Evolutionary conservation across 192 early-diverging fungal genomes (phyloP), one percentile per base, ranked within the genome.

Genomic region (Linnemannia schmuckeri): DNA sequence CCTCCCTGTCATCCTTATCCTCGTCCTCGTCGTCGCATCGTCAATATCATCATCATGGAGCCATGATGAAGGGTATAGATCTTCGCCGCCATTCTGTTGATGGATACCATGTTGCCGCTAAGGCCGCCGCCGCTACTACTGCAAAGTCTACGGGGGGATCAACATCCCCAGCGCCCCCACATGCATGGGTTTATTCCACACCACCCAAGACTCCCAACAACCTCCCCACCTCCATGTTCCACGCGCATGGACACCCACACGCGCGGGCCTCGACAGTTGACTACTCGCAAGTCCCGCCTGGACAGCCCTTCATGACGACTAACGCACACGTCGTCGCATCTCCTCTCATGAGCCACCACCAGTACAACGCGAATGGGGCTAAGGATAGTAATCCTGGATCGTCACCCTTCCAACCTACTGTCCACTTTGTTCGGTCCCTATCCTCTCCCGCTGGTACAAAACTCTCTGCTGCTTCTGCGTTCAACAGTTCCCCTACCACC

Each of bases 271-370:
- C 74, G 70, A 42, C 77, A 78, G 35, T 37, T 8, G 30, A 72
- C n/a, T 42, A 44, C 41, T 27, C 66, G 4, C 79, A 80, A 37
- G 46, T 78, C 12, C 79, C 84, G 12, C 79, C 76, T n/a, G 79
- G 79, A 15, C 84, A 87, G 44, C 84, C 84, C 8, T 74, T 54
- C 38, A 76, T 87, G 71, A 61, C 77, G 4, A 35, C 77, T 15
- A 66, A 33, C 61, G 3, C 18, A 15, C 61, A 30, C 13, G 20
- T 41, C 70, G 40, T 40, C 13, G 38, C 44, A 7, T 30, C 72
- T 49, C 72, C 40, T 13, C 22, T n/a, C 10, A 73, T 46, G 44
- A 73, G 13, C 18, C 49, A 52, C 6, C 18, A 6, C 3, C 49
- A 52, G 17, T 5, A 52, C 18, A 6, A 52, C 37, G 37, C 37